Percentiles rank a stretch among this genome's conserved stretches.
Evolutionary conservation across 176 grass and related monocot genomes (phyloP).

Genomic region (Musa acuminata): DNA sequence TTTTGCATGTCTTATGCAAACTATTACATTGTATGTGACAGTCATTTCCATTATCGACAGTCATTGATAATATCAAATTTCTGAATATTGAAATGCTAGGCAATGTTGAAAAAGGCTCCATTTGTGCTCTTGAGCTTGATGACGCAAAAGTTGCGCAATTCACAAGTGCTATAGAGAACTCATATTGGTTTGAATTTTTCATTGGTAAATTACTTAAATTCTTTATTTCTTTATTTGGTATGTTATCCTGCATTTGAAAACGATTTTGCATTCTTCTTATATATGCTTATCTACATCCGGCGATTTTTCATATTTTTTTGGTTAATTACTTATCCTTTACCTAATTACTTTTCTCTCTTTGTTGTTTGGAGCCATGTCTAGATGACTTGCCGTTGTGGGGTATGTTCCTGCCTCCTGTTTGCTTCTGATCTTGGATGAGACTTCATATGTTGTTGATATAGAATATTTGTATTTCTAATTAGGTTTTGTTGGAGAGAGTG

Average conservation of each 20-base stretch:
- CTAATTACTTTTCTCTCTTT: constrained; percentile 8
- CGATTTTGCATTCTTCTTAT: no score
- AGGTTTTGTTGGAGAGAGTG: constrained; percentile 84
- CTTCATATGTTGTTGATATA: constrained; percentile 12
- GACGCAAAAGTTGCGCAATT: constrained; percentile 51
- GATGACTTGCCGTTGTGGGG: constrained; percentile 97
- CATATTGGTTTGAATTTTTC: constrained; percentile 97
- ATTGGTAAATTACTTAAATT: constrained; percentile 44
- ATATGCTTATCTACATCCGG: no score
- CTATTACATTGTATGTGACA: neutral
- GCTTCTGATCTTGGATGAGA: constrained; percentile 17
- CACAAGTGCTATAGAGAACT: constrained; percentile 68
- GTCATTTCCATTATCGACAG: neutral
- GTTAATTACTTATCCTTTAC: constrained; percentile 7
- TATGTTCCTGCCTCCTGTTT: constrained; percentile 34
- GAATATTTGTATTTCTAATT: constrained; percentile 19
- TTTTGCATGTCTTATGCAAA: constrained; percentile 14
- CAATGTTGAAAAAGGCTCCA: constrained; percentile 64
- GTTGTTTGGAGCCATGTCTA: constrained; percentile 23
- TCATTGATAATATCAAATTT: neutral
- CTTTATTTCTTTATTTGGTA: no score
- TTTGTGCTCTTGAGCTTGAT: constrained; percentile 77
- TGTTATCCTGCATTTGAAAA: no score
- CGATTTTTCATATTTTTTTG: neutral
- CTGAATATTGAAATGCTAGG: constrained; percentile 35